A percentile compares a stretch with the other conserved stretches of the same genome.
Evolutionary conservation across 371 early-diverging fungal genomes (phyloP).

Genomic region (Mucor circinelloides): DNA sequence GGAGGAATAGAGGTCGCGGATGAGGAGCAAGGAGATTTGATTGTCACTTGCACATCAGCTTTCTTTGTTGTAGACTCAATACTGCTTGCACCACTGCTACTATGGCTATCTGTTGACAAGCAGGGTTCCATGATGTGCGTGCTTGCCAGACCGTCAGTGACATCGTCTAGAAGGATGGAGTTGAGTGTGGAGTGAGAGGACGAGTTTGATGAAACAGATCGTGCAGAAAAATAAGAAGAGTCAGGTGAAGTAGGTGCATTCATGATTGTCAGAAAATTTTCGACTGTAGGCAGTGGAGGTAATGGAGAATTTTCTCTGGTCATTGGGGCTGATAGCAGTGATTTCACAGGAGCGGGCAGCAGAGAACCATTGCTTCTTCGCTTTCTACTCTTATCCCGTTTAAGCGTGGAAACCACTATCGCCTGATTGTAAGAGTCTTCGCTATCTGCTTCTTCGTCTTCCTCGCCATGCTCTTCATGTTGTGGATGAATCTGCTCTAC

Average conservation of each 20-base stretch:
- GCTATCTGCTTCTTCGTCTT: neutral
- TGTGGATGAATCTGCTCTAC: neutral
- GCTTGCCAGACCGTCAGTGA: conserved; percentile 7
- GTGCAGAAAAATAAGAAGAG: conserved; percentile 13
- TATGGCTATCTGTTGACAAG: neutral
- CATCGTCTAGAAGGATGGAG: conserved; percentile 7
- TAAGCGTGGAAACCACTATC: neutral
- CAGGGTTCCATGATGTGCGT: conserved; percentile 1
- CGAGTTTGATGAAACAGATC: conserved; percentile 6
- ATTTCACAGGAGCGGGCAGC: neutral
- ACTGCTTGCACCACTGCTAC: neutral
- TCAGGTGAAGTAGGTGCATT: conserved; percentile 14
- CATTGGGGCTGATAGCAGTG: neutral
- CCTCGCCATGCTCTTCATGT: neutral
- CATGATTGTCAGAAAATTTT: conserved; percentile 17
- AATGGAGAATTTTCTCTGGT: conserved; percentile 5
- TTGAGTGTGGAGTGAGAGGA: conserved; percentile 13
- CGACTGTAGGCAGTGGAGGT: conserved; percentile 14
- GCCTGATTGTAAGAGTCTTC: neutral
- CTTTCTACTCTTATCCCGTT: conserved; percentile 32
- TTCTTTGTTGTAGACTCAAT: neutral
- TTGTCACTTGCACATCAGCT: neutral
- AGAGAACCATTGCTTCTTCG: conserved; percentile 41
- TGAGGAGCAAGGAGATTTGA: neutral
- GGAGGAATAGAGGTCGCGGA: neutral